Evolutionary conservation across 345 rosid species (phyloP), one percentile per base, ranked within the genome.

Genomic region (Salix viminalis): DNA sequence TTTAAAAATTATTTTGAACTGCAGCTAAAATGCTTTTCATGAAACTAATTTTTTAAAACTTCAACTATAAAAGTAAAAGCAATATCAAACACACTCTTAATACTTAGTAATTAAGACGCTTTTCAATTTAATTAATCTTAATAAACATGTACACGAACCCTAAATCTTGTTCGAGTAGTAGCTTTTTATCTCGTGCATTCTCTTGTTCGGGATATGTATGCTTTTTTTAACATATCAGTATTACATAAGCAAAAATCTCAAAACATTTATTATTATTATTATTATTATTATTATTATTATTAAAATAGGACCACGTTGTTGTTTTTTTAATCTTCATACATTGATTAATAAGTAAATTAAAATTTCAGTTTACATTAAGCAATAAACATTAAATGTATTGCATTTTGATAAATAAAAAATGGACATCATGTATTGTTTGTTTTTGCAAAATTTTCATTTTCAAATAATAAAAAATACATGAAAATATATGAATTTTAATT

Each of bases 41-140:
- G 4, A 30, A 30, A 30, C 0, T 30, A 4, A 0, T 30, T 30
- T 30, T 3, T 30, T 2, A 30, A 30, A 30, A 24, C 26, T 0
- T 30, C 4, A 30, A 30, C 4, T 4, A 30, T 0, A 30, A 30
- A 30, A 30, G 0, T n/a, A 30, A 30, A 30, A 30, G 0, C 4
- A 30, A 30, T 30, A 0, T 0, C 32, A 30, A 30, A 30, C 0
- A 30, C 0, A 30, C 0, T 30, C 4, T 30, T 30, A 30, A 0
- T 30, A n/a, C n/a, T n/a, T n/a, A n/a, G n/a, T n/a, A 56, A 56
- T 24, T 7, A n/a, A 56, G 13, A 0, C 2, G 2, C 26, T 56
- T 56, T 56, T 56, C 56, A 56, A n/a, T 56, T 39, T 2, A 9
- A 56, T 56, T 11, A 3, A n/a, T 56, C 13, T 56, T 56, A 24